Conservation (phyloP, 208 protist genomes). For the Phytomonas sp. region DNA sequence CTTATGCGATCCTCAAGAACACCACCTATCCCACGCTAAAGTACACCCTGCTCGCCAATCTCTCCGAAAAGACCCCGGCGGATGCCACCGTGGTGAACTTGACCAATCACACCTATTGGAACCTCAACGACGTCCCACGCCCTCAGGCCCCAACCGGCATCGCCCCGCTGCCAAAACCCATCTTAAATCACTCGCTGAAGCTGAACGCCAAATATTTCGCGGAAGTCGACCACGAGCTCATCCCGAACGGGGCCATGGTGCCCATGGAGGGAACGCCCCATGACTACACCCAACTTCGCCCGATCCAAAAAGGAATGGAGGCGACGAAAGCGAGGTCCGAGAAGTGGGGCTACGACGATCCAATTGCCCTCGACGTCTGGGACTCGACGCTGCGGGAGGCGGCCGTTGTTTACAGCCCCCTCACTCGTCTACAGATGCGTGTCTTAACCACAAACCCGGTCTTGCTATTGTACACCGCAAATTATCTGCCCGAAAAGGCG, state of each 20-base stretch:
- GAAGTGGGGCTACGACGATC: slow-evolving; percentile 66
- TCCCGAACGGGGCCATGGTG: slow-evolving; percentile 39
- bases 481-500: slow-evolving; percentile 41
- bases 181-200: slow-evolving; percentile 54
- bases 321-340: slow-evolving; percentile 18
- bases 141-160: slow-evolving; percentile 11
- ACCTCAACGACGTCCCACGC: slow-evolving; percentile 64
- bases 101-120: slow-evolving; percentile 76
- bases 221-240: slow-evolving; percentile 27
- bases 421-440: slow-evolving; percentile 47
- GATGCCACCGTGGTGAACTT: slow-evolving; percentile 67
- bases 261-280: slow-evolving; percentile 30
- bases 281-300: slow-evolving; percentile 42
- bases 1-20: slow-evolving; percentile 56
- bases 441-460: slow-evolving; percentile 61
- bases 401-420: slow-evolving; percentile 51
- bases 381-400: slow-evolving; percentile 60
- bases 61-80: slow-evolving; percentile 48
- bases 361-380: slow-evolving; percentile 61
- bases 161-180: slow-evolving; percentile 22
- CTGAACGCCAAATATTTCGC: slow-evolving; percentile 43
- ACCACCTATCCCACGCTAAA: slow-evolving; percentile 29
- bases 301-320: slow-evolving; percentile 42
- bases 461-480: slow-evolving; percentile 62
- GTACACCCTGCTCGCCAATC: slow-evolving; percentile 37